Conservation (phyloP, 192 early-diverging fungal genomes). For the Physocladia obscura region DNA sequence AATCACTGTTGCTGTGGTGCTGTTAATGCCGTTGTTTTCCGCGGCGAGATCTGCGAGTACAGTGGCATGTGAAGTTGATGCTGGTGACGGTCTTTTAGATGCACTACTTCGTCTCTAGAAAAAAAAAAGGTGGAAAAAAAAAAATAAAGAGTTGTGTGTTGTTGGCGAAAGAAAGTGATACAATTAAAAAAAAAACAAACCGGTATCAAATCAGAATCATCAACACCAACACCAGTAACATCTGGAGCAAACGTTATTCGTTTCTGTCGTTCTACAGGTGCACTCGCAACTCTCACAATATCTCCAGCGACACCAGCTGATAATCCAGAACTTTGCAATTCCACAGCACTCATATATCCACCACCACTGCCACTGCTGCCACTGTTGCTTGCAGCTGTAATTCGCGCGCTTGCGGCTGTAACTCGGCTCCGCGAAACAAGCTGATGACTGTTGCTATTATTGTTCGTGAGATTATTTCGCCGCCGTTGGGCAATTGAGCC, state of each 20-base stretch:
- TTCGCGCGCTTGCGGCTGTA: not conserved
- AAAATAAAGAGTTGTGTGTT: not conserved
- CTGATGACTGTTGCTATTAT: not conserved
- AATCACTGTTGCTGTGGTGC: not conserved
- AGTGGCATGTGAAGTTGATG: not conserved
- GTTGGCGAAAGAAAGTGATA: not conserved
- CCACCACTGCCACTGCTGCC: not conserved
- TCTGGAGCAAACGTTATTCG: conserved; percentile 33
- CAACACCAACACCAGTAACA: conserved; percentile 1
- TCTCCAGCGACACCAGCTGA: not conserved
- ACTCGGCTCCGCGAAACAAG: not conserved
- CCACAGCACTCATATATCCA: conserved; percentile 8
- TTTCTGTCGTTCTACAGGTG: conserved; percentile 14
- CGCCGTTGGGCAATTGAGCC: not conserved
- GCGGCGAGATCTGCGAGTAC: not conserved
- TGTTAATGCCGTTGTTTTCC: not conserved
- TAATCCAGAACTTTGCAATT: not conserved
- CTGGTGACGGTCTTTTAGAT: not conserved
- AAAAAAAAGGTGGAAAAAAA: not conserved
- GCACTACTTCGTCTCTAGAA: conserved; percentile 15
- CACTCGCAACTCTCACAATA: conserved; percentile 18
- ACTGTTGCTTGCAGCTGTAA: not conserved
- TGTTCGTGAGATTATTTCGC: not conserved
- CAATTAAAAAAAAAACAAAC: not conserved
- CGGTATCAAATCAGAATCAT: not conserved